Base-by-base conservation (phyloP, 176 grass and related monocot species). In the Leersia perrieri region DNA sequence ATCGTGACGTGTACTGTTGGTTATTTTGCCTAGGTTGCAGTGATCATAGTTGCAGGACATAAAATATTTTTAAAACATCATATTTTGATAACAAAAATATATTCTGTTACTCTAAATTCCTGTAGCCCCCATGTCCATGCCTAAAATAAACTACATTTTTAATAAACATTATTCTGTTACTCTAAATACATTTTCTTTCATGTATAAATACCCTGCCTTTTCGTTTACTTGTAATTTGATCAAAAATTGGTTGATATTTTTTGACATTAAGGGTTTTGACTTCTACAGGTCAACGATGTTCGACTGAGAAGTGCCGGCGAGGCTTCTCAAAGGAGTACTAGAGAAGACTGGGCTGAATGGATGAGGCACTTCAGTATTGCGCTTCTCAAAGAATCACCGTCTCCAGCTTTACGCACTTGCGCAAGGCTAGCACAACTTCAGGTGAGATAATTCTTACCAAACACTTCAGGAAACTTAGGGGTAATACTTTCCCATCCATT, bases 311-410 rank as follows among this genome's bases (percentile, higher is more conserved):
- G 88, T 79, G 96, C 96, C 9, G 96, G 96, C 4, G 96, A 98
- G 70, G 96, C 92, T 79, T 98, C 96, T 44, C 96, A 98, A 58
- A 93, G 96, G 75, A 98, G 96, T 83, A 98, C 96, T 13, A 98
- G 86, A 81, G 96, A 98, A 89, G 96, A 98, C 79, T 98, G 96
- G 96, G 92, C 92, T 65, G 96, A 98, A 88, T 98, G 96, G 92
- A 98, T 95, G 96, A 90, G 96, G 38, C 96, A 98, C 92, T 98
- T 98, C 82, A 98, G 92, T 81, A 98, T 93, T 32, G 95, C 93
- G 74, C 90, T 98, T 80, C 92, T 98, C 36, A 98, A 95, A 85
- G 95, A 98, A 72, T 98, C 96, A 25, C 96, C 96, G 49, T 93
- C 92, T 82, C 96, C 96, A 83, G 96, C 96, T 86, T 87, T 98